Evolutionary conservation across 2,329 filamentous ascomycete species (phyloP).

Genomic region (Cladosporium phlei): DNA sequence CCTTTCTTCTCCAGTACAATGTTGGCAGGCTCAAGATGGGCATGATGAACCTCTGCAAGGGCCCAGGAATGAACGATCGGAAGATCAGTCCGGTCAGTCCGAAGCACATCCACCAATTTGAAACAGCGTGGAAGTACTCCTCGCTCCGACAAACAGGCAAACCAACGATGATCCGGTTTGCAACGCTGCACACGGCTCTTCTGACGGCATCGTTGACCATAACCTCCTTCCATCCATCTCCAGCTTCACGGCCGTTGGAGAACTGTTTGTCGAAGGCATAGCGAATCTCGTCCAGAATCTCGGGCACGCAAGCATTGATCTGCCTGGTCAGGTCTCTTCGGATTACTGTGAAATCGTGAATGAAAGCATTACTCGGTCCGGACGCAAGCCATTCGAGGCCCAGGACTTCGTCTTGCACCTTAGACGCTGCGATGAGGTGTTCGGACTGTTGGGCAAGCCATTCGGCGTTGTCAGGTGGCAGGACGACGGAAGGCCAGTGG

Average conservation of each 20-base stretch:
- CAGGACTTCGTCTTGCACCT: conserved; percentile 11
- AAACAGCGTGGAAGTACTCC: conserved; percentile 4
- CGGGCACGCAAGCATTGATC: conserved; percentile 9
- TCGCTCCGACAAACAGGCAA: conserved; percentile 8
- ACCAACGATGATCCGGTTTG: conserved; percentile 9
- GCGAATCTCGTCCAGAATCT: conserved; percentile 12
- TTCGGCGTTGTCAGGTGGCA: conserved; percentile 13
- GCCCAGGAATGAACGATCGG: conserved; percentile 3
- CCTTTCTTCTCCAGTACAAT: conserved; percentile 9
- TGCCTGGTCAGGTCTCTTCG: conserved; percentile 15
- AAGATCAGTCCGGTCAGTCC: conserved; percentile 9
- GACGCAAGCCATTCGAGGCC: conserved; percentile 12
- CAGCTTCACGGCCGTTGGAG: background rate
- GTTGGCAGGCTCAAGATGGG: conserved; percentile 9
- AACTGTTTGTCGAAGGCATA: conserved; percentile 10
- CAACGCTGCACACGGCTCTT: background rate
- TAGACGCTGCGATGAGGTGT: conserved; percentile 7
- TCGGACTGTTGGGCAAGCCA: conserved; percentile 16
- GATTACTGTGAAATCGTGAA: conserved; percentile 17
- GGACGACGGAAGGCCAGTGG: conserved; percentile 14
- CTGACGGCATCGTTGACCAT: conserved; percentile 1
- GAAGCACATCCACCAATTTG: conserved; percentile 2
- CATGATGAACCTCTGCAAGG: conserved; percentile 3
- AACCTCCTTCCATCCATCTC: conserved; percentile 13
- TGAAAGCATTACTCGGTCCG: conserved; percentile 9